These are phyloP conservation scores for Candida vaughaniae DNA, from an alignment of 805 yeast genomes.

Conservation along the genomic window DNA sequence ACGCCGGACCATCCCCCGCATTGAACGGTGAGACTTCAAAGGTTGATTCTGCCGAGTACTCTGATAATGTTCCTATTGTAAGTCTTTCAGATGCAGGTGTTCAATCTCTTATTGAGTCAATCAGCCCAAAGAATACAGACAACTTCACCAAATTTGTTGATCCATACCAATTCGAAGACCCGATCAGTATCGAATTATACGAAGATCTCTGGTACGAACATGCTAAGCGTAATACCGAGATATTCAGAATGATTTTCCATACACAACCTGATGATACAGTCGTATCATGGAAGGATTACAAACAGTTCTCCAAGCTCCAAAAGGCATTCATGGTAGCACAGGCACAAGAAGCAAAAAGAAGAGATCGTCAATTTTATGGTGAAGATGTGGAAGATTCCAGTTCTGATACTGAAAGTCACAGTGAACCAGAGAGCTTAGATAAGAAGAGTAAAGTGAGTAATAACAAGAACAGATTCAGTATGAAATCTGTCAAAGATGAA, in stretches of 20 bases:
- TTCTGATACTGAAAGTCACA: conserved; percentile 13
- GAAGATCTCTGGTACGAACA: conserved; percentile 82
- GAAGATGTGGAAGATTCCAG: conserved; percentile 14
- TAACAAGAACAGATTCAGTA: conserved; percentile 2
- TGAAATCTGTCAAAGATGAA: conserved; percentile 2
- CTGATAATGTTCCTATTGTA: conserved; percentile 39
- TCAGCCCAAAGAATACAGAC: conserved; percentile 37
- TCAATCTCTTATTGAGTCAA: conserved; percentile 34
- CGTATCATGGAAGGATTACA: conserved; percentile 87
- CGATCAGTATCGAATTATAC: conserved; percentile 74
- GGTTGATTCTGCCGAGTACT: conserved; percentile 9
- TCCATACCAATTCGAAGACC: conserved; percentile 89
- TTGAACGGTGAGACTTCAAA: background rate
- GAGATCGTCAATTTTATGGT: conserved; percentile 17
- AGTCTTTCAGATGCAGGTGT: conserved; percentile 45
- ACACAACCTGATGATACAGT: conserved; percentile 94
- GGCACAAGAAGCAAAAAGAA: conserved; percentile 30
- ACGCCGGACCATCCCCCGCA: background rate
- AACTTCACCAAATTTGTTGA: conserved; percentile 58
- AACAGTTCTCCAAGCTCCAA: conserved; percentile 58
- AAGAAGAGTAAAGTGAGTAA: too few species aligned
- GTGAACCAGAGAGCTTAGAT: conserved; percentile 9
- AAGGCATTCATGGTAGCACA: conserved; percentile 53
- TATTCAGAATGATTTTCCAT: conserved; percentile 84
- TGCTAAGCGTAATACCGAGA: conserved; percentile 78